Conservation (phyloP, 805 yeast species). For the Yamadazyma ubonensis region DNA sequence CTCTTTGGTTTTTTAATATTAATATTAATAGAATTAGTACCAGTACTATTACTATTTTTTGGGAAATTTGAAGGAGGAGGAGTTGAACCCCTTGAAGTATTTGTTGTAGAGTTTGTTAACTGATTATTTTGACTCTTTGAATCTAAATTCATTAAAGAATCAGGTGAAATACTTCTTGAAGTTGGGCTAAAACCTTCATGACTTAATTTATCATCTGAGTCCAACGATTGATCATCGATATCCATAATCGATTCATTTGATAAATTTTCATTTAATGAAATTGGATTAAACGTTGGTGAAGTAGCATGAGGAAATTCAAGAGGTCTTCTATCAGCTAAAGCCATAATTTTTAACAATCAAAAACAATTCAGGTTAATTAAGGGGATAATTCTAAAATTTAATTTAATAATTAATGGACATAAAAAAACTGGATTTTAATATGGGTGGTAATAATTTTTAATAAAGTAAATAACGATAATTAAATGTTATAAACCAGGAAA, state of each 20-base stretch:
- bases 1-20: slow-evolving; percentile 33
- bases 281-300: slow-evolving; percentile 41
- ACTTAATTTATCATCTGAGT: slow-evolving; percentile 8
- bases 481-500: slow-evolving; percentile 16
- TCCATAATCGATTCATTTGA: slow-evolving; percentile 3
- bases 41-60: slow-evolving; percentile 9
- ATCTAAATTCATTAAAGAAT: slow-evolving; percentile 38
- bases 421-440: no score
- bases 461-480: slow-evolving; percentile 16
- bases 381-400: no score
- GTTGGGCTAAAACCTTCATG: slow-evolving; percentile 34
- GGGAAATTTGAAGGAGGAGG: slow-evolving; percentile 21
- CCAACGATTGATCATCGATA: slow-evolving; percentile 13
- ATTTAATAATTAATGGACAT: no score
- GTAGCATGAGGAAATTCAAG: slow-evolving; percentile 49
- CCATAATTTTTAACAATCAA: slow-evolving; percentile 38
- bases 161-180: slow-evolving; percentile 44
- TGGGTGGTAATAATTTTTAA: no score
- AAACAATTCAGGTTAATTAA: slow-evolving; percentile 4
- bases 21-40: slow-evolving; percentile 1
- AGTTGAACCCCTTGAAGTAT: slow-evolving; percentile 33
- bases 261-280: no score
- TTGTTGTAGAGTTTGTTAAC: slow-evolving; percentile 18
- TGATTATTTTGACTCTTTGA: slow-evolving; percentile 10
- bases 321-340: slow-evolving; percentile 67